Percentiles rank a stretch among this genome's conserved stretches.
Conservation (phyloP, 176 grass and related monocot species). For the Coix lacrymajobi region DNA sequence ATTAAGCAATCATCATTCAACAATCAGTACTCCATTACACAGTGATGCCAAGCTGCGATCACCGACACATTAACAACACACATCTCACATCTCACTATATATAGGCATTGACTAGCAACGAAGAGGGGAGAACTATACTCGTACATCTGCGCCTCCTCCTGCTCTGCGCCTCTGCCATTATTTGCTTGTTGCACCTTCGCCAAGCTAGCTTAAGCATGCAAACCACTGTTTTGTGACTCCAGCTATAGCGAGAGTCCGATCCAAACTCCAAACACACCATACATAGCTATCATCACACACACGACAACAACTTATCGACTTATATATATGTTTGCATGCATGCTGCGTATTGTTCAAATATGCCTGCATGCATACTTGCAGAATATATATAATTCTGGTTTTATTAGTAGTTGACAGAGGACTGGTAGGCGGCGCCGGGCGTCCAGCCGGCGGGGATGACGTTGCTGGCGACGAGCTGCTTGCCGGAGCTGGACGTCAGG, state of each 20-base stretch:
- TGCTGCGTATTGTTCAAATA: not conserved
- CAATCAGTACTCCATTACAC: not conserved
- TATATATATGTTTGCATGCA: not conserved
- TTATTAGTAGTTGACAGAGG: slow-evolving; percentile 39
- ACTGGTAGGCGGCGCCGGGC: slow-evolving; percentile 42
- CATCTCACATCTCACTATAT: not conserved
- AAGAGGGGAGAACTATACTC: slow-evolving; percentile 26
- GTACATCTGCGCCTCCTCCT: slow-evolving; percentile 21
- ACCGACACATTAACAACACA: not conserved
- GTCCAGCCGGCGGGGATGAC: slow-evolving; percentile 50
- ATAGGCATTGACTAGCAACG: not conserved
- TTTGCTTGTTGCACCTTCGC: not conserved
- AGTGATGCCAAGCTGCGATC: not conserved
- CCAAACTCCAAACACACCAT: not conserved
- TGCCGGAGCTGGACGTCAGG: slow-evolving; percentile 50
- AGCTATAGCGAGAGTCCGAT: not conserved
- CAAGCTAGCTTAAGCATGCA: not conserved
- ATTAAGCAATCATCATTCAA: not conserved
- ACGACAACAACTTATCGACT: not conserved
- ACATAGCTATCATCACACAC: not conserved
- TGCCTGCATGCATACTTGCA: not conserved
- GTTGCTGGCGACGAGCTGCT: slow-evolving; percentile 36
- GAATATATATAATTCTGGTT: not conserved
- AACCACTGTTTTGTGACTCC: not conserved
- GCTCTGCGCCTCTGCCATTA: not conserved